Evolutionary conservation across 495 filamentous ascomycete species (phyloP).

Genomic region (Staphylotrichum tortipilum): DNA sequence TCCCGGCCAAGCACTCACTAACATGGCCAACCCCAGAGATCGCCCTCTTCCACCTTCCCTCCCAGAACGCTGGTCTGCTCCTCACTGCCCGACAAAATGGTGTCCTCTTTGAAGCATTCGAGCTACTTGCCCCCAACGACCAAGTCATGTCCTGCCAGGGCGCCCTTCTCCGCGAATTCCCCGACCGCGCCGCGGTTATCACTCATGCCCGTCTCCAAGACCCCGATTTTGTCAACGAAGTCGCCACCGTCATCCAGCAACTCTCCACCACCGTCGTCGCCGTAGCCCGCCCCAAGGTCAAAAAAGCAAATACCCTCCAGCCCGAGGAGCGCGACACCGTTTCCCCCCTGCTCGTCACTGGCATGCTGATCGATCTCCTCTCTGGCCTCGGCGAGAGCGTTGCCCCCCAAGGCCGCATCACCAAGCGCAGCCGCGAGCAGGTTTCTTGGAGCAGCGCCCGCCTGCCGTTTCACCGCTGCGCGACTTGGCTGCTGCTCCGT

Average conservation of each 20-base stretch:
- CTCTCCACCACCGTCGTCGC: constrained; percentile 3
- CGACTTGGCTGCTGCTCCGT: constrained; percentile 52
- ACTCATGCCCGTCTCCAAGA: constrained; percentile 25
- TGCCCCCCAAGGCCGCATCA: constrained; percentile 24
- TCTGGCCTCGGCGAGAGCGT: constrained; percentile 29
- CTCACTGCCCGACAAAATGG: constrained; percentile 25
- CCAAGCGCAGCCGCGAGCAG: constrained; percentile 54
- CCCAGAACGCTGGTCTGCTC: constrained; percentile 54
- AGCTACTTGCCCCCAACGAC: constrained; percentile 43
- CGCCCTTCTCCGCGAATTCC: constrained; percentile 47
- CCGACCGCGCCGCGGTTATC: constrained; percentile 40
- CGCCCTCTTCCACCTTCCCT: constrained; percentile 35
- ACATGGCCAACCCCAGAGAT: background rate
- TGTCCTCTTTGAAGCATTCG: constrained; percentile 46
- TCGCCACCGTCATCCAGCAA: constrained; percentile 41
- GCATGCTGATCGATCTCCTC: constrained; percentile 44
- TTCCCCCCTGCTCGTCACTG: constrained; percentile 48
- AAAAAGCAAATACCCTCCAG: constrained; percentile 28
- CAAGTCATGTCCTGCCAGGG: constrained; percentile 40
- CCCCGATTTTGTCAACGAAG: constrained; percentile 24
- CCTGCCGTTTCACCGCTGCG: constrained; percentile 48
- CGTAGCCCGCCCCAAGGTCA: constrained; percentile 27
- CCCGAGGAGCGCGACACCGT: constrained; percentile 45
- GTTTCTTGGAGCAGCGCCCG: constrained; percentile 40
- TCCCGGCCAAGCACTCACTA: background rate